A percentile compares a stretch with the other conserved stretches of the same genome.
phyloP scores from a whole-genome alignment of 345 rosid genomes.

The Trapa incisa region DNA sequence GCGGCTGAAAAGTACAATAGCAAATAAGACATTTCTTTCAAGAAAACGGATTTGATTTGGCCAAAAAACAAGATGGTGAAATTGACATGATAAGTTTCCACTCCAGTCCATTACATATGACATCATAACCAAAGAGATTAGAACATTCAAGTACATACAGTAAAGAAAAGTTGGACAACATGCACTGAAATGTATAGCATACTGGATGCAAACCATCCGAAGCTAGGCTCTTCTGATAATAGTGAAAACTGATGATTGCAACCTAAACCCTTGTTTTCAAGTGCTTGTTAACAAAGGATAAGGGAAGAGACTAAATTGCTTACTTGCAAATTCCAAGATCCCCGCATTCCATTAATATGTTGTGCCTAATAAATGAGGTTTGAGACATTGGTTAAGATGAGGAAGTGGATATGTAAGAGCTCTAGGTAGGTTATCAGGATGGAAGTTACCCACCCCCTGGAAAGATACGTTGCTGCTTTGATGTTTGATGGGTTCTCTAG shows the following conservation, averaged over 20 bases:
- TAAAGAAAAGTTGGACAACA: background rate
- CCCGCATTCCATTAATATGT: constrained; percentile 56
- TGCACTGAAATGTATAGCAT: background rate
- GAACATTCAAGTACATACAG: background rate
- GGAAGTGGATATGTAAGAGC: background rate
- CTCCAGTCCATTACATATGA: background rate
- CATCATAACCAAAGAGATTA: background rate
- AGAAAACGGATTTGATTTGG: too few relatives aligned
- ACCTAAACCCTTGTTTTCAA: background rate
- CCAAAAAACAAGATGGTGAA: background rate
- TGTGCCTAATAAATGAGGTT: constrained; percentile 46
- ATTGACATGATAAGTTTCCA: background rate
- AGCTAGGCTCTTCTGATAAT: background rate
- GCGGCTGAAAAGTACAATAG: background rate
- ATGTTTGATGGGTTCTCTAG: constrained; percentile 73
- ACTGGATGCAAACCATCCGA: background rate
- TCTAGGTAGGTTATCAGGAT: background rate
- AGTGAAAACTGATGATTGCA: background rate
- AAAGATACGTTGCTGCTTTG: constrained; percentile 78
- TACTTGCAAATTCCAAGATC: constrained; percentile 56
- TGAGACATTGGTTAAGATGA: background rate
- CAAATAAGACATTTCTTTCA: background rate
- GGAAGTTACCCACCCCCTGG: constrained; percentile 53
- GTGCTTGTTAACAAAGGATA: background rate
- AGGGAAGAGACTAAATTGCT: constrained; percentile 10